Base-by-base conservation (phyloP, 441 rosid genomes). In the Eruca vesicaria region DNA sequence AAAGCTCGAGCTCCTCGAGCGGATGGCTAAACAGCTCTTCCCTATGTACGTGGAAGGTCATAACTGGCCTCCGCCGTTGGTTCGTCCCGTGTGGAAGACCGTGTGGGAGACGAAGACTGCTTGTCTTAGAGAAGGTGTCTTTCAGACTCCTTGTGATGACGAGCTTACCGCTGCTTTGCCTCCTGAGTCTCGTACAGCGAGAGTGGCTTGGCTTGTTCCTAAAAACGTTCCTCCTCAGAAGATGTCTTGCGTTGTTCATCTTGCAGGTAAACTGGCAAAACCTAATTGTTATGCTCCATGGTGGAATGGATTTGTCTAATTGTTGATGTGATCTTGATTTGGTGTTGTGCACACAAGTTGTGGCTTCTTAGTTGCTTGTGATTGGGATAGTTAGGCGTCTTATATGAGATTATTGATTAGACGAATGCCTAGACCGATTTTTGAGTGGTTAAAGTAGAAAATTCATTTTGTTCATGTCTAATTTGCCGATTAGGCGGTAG, bases 201-300 rank as follows among this genome's bases (percentile, higher is more conserved):
- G 97, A 72, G 98, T 95, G 66, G 91, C 97, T 70, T 95, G 93
- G 85, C 97, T 95, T 48, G 81, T 86, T 9, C 99, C 97, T 0
- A 95, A 91, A 70, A 75, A 35, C 26, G 87, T 91, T 56, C 87
- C 91, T 5, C 92, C 96, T 0, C 94, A 90, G 65, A 95, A 83
- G 78, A 87, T 89, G 97, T 94, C 98, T 5, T 95, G 99, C 76
- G 99, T 95, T 28, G 91, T 95, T 88, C 99, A 95, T 79, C 98
- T 95, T 80, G 99, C 98, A 73, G 99, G 99, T 91, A 88, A 52
- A n/a, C n/a, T n/a, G n/a, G n/a, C n/a, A n/a, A n/a, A 11, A 26
- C 3, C 29, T 26, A 26, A 4, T 38, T 38, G 45, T 2, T 38
- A 11, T 38, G 45, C 8, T 32, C 9, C 8, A 7, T 38, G 45